Base-by-base conservation (phyloP, 495 filamentous ascomycete genomes). In the Hypoxylon fragiforme region DNA sequence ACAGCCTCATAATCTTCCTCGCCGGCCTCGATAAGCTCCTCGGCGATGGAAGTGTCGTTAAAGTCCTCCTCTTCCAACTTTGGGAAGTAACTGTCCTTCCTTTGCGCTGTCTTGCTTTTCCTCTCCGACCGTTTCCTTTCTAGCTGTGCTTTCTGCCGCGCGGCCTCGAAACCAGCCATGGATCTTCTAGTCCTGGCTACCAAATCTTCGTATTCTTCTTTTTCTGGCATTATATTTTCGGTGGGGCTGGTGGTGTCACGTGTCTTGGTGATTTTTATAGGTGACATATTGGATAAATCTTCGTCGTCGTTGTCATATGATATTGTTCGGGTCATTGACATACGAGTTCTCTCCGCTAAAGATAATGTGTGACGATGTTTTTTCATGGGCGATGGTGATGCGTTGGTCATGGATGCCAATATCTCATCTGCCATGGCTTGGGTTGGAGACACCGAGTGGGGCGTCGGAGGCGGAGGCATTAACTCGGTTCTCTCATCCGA, bases 1-100 rank as follows among this genome's bases (percentile, higher is more conserved):
- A 96, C 85, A 43, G 86, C 88, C 40, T 88, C 86, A 64, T 94
- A 91, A 58, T 89, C 87, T 12, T 84, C 85, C 42, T 85, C 81
- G n/a, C 54, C 67, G 52, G 20, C 42, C 49, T 74, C 65, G 2
- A 70, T 62, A 8, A 71, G 45, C 15, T 65, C 66, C 11, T 70
- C 70, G 1, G 58, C 48, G 32, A 71, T 48, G 3, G 61, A 63
- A 0, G 61, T 36, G 5, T 68, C 53, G n/a, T 56, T 41, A 0
- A 65, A 52, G 16, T 8, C 30, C 19, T 76, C 72, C 52, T 74
- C 74, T 4, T 73, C 68, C 36, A 71, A 58, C 12, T 61, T 62
- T 11, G 73, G 63, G 59, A 79, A 77, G 58, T 71, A 64, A 36
- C 66, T 57, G 13, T 70, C 66, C 67, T 61, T 62, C 61, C 16